Conservation (phyloP, 176 grass and related monocot genomes). For the Sorghum bicolor region DNA sequence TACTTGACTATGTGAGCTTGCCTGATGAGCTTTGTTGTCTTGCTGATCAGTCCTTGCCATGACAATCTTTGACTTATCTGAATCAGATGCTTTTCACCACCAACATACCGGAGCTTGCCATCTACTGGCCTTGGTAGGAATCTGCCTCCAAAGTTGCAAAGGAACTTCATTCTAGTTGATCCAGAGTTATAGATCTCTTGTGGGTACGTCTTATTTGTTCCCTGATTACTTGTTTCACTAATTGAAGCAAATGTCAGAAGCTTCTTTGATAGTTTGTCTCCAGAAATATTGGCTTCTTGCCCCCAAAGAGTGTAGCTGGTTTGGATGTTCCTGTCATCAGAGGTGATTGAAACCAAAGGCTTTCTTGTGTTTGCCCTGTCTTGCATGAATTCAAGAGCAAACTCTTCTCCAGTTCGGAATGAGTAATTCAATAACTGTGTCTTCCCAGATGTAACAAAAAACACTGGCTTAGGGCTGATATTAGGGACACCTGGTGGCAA, state of each 20-base stretch:
- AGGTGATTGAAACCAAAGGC: conserved; percentile 5
- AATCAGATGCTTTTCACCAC: conserved; percentile 53
- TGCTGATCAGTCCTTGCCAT: conserved; percentile 50
- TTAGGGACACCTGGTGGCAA: background rate
- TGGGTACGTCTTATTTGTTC: conserved; percentile 6
- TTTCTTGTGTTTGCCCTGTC: conserved; percentile 32
- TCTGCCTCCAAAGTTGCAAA: conserved; percentile 61
- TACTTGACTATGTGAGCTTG: conserved; percentile 52
- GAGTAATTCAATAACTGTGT: conserved; percentile 61
- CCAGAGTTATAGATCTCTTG: background rate
- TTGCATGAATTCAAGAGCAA: conserved; percentile 61
- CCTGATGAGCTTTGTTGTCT: conserved; percentile 34
- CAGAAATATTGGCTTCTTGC: background rate
- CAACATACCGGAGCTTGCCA: conserved; percentile 53
- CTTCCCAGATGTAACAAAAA: conserved; percentile 29
- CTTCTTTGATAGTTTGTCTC: background rate
- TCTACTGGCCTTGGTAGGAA: conserved; percentile 57
- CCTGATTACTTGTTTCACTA: conserved; percentile 1
- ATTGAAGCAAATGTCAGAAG: conserved; percentile 1
- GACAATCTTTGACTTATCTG: conserved; percentile 40
- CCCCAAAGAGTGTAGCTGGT: conserved; percentile 20
- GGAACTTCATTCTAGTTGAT: conserved; percentile 44
- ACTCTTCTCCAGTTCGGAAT: conserved; percentile 72
- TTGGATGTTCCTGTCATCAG: background rate
- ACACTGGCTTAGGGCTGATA: conserved; percentile 19